Conservation (phyloP, 192 early-diverging fungal species). For the Neocallimastix lanati region DNA sequence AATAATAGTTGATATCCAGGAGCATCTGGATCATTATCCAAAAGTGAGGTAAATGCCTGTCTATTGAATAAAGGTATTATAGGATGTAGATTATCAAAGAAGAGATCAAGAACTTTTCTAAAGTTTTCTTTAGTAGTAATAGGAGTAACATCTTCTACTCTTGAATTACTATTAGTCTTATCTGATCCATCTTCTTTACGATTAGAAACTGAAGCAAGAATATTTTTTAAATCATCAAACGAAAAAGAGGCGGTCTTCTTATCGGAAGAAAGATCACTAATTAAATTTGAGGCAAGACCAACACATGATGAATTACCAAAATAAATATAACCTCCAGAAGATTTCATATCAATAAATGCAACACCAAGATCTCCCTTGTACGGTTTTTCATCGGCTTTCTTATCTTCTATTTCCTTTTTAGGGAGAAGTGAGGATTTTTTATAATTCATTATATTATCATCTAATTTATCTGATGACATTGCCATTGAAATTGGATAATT, state of each 20-base stretch:
- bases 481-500: neutral
- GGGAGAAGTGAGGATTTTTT: neutral
- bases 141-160: neutral
- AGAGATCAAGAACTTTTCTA: neutral
- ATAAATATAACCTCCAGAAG: neutral
- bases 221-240: neutral
- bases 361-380: neutral
- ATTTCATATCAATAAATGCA: neutral
- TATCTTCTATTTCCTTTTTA: neutral
- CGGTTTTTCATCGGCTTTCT: neutral
- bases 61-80: neutral
- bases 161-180: neutral
- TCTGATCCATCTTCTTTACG: neutral
- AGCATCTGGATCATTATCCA: neutral
- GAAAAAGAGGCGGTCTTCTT: neutral
- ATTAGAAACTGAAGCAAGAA: neutral
- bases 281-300: neutral
- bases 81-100: neutral
- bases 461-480: neutral
- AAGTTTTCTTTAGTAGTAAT: neutral
- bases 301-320: neutral
- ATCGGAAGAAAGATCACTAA: neutral
- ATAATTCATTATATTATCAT: neutral
- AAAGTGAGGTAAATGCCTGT: neutral
- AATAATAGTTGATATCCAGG: neutral